phyloP scores from a whole-genome alignment of 129 eudicot species.

The Arctium lappa region DNA sequence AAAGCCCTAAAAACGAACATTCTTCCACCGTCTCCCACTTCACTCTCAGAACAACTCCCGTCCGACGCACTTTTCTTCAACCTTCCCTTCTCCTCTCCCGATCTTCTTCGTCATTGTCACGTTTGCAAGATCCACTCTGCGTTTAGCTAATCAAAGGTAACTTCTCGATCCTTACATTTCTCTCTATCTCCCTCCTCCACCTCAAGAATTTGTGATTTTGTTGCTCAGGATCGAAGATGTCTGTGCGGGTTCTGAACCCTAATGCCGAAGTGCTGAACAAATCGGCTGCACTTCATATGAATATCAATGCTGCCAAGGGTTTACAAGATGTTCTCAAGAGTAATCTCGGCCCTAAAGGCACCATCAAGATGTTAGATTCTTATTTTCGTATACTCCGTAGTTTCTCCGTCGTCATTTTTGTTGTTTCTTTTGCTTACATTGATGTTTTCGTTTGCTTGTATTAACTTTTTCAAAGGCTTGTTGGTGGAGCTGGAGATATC shows the following conservation, averaged over 20 bases:
- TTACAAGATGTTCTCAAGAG: slow-evolving; percentile 88
- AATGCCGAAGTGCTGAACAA: slow-evolving; percentile 95
- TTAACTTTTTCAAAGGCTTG: slow-evolving; percentile 56
- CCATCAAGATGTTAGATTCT: slow-evolving; percentile 70
- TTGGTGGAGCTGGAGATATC: slow-evolving; percentile 97
- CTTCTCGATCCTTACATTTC: slow-evolving; percentile 18
- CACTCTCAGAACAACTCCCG: slow-evolving; percentile 13
- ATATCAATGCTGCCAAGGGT: slow-evolving; percentile 93
- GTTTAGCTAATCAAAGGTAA: slow-evolving; percentile 5
- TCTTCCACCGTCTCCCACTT: slow-evolving; percentile 3
- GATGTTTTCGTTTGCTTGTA: not conserved
- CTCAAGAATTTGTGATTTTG: not conserved
- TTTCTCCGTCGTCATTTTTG: not conserved
- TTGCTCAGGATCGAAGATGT: slow-evolving; percentile 45
- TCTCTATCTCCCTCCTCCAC: not conserved
- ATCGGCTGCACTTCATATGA: slow-evolving; percentile 91
- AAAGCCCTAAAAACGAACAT: slow-evolving; percentile 29
- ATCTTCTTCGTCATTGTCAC: slow-evolving; percentile 11
- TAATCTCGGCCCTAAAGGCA: slow-evolving; percentile 95
- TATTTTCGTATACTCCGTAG: not conserved
- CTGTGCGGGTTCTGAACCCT: slow-evolving; percentile 73
- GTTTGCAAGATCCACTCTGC: slow-evolving; percentile 19
- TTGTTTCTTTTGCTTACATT: not conserved
- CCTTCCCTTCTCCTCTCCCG: not conserved
- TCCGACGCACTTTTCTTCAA: slow-evolving; percentile 9